These are phyloP conservation scores for Alternaria solani DNA, from an alignment of 2,329 filamentous ascomycete genomes.

Conservation along the genomic window DNA sequence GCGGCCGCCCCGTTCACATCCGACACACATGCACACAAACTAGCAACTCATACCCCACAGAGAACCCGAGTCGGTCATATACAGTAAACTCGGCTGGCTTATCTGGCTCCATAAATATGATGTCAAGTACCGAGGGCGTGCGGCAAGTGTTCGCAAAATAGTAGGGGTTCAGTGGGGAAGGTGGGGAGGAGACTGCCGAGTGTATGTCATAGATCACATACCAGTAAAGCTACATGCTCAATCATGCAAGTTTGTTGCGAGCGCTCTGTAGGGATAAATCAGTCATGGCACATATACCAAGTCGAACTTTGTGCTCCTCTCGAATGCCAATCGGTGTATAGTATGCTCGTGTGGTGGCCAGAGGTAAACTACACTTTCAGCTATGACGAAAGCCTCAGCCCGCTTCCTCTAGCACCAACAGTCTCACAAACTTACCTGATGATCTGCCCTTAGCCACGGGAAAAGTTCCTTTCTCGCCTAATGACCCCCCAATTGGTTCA, in stretches of 20 bases:
- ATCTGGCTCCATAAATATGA: background rate
- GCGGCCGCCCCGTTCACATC: background rate
- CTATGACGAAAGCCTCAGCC: background rate
- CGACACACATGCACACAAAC: background rate
- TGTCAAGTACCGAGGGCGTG: background rate
- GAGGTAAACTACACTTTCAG: too few species aligned
- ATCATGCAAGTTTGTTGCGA: too few species aligned
- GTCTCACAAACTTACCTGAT: background rate
- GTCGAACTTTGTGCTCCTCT: too few species aligned
- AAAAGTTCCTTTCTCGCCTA: background rate
- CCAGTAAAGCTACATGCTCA: too few species aligned
- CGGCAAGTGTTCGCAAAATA: background rate
- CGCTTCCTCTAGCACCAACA: background rate
- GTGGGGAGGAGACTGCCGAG: background rate
- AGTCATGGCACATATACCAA: too few species aligned
- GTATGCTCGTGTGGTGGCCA: too few species aligned
- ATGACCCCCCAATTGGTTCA: background rate
- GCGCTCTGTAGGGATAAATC: too few species aligned
- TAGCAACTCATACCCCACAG: background rate
- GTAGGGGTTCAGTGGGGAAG: background rate
- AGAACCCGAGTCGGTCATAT: background rate
- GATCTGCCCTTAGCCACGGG: background rate
- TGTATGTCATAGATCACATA: background rate
- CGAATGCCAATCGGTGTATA: too few species aligned
- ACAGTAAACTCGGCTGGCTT: too few species aligned